Conservation (phyloP, 2,329 filamentous ascomycete species). For the Podosphaera xanthii region DNA sequence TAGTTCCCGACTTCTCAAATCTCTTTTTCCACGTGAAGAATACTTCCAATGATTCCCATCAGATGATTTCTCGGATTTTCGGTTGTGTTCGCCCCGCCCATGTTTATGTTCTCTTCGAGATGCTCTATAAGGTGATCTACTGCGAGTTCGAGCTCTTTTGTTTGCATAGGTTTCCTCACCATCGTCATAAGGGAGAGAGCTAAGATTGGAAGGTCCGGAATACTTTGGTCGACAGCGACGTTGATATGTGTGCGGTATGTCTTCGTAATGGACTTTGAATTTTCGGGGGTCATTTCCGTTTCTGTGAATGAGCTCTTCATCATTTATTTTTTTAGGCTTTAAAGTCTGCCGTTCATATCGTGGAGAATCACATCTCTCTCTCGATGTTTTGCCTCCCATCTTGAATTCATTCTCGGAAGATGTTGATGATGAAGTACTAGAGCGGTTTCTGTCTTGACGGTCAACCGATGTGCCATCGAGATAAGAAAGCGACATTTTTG, state of each 20-base stretch:
- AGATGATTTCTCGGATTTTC: constrained; percentile 8
- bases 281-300: constrained; percentile 31
- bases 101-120: constrained; percentile 12
- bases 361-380: constrained; percentile 33
- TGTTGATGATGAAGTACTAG: constrained; percentile 16
- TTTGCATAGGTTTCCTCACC: constrained; percentile 23
- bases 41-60: constrained; percentile 6
- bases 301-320: constrained; percentile 31
- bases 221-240: constrained; percentile 27
- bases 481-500: constrained; percentile 66
- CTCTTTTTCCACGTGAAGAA: constrained; percentile 15
- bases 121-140: constrained; percentile 24
- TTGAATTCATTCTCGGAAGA: constrained; percentile 21
- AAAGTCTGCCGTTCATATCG: constrained; percentile 19
- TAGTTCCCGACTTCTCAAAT: constrained; percentile 25
- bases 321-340: constrained; percentile 42
- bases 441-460: constrained; percentile 62
- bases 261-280: constrained; percentile 40
- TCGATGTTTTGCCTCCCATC: constrained; percentile 21
- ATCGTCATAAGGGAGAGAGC: constrained; percentile 24
- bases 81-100: constrained; percentile 6
- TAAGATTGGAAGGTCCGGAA: constrained; percentile 22
- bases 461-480: constrained; percentile 69
- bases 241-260: constrained; percentile 22
- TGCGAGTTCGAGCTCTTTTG: constrained; percentile 31